These are phyloP conservation scores for Globisporangium iwayamae DNA, from an alignment of 352 stramenopile genomes.

Conservation along the genomic window DNA sequence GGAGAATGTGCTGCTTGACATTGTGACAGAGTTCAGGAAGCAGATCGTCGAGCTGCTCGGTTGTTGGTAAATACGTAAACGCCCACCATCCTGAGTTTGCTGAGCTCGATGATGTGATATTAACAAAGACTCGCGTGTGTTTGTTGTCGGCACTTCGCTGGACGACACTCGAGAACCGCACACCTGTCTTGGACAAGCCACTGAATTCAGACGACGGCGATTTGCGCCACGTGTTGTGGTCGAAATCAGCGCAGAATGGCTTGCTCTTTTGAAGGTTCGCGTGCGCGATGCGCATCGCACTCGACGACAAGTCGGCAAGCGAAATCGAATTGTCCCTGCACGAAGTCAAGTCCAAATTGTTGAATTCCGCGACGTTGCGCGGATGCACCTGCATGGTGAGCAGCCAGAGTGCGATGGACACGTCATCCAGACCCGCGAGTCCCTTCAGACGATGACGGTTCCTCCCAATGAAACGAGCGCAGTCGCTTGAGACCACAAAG, in stretches of 20 bases:
- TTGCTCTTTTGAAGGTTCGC: conserved; percentile 7
- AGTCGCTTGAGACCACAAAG: conserved; percentile 50
- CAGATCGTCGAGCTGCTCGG: background rate
- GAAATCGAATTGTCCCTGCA: conserved; percentile 18
- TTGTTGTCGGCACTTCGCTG: background rate
- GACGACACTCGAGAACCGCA: background rate
- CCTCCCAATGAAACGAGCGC: conserved; percentile 26
- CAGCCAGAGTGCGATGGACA: conserved; percentile 40
- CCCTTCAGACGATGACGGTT: conserved; percentile 24
- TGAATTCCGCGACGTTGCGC: conserved; percentile 17
- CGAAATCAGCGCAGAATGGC: conserved; percentile 1
- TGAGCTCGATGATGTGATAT: background rate
- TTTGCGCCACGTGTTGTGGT: conserved; percentile 9
- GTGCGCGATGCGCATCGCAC: conserved; percentile 23
- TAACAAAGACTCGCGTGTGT: background rate
- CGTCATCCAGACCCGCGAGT: conserved; percentile 38
- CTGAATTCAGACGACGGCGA: background rate
- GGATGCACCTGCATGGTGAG: conserved; percentile 25
- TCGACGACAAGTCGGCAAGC: conserved; percentile 21
- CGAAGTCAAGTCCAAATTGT: conserved; percentile 13
- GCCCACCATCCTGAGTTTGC: background rate
- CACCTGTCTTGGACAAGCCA: background rate
- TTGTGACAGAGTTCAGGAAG: background rate
- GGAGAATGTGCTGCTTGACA: background rate
- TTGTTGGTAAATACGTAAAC: background rate